These are phyloP conservation scores for Fusarium multiceps DNA, from an alignment of 2,329 filamentous ascomycete genomes.

Conservation along the genomic window DNA sequence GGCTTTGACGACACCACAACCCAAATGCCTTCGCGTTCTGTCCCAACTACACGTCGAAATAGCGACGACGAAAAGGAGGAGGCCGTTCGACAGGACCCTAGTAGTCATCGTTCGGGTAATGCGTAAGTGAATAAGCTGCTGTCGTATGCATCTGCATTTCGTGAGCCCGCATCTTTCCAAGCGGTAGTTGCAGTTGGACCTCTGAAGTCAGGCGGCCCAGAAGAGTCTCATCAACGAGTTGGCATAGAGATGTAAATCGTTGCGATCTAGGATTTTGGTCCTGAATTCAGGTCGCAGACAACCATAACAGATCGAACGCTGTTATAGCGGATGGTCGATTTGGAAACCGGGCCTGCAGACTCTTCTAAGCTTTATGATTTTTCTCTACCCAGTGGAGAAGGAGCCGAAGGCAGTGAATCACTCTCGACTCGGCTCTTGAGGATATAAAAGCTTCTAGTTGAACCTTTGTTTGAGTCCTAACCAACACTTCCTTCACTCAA, in stretches of 20 bases:
- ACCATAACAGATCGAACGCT: neutral
- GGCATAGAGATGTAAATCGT: neutral
- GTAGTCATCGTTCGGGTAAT: conserved; percentile 78
- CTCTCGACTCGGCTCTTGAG: neutral
- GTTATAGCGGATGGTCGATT: neutral
- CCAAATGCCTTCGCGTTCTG: conserved; percentile 81
- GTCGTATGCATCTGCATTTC: neutral
- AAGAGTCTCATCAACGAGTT: neutral
- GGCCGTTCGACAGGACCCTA: conserved; percentile 74
- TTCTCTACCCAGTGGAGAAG: conserved; percentile 19
- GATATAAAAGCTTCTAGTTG: conserved; percentile 31
- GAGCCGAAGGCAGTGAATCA: conserved; percentile 26
- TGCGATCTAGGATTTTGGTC: neutral
- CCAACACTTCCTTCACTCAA: conserved; percentile 2
- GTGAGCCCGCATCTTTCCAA: conserved; percentile 10
- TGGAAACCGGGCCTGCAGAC: neutral
- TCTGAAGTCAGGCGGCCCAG: neutral
- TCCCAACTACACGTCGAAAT: conserved; percentile 87
- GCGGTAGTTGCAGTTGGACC: conserved; percentile 11
- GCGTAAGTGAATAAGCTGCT: conserved; percentile 71
- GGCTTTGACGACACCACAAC: conserved; percentile 68
- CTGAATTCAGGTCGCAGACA: neutral
- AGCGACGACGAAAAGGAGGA: conserved; percentile 91
- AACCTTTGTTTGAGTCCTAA: neutral
- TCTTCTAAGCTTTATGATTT: neutral